These are phyloP conservation scores for Rhizophagus prolifer DNA, from an alignment of 192 early-diverging fungal species.

Conservation along the genomic window DNA sequence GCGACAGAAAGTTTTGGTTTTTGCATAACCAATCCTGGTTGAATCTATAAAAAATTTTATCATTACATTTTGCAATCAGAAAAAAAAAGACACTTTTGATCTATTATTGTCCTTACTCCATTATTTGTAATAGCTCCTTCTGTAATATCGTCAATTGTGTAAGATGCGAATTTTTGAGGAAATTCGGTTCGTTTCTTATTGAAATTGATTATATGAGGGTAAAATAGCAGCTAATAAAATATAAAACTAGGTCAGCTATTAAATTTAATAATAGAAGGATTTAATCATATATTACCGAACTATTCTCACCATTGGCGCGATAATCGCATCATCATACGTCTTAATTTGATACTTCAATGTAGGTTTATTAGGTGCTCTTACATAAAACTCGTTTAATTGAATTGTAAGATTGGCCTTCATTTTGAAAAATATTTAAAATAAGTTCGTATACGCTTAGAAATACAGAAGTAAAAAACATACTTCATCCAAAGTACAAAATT, in stretches of 20 bases:
- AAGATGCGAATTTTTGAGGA: conserved; percentile 10
- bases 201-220: conserved; percentile 43
- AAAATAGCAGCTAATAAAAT: conserved; percentile 41
- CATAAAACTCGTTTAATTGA: conserved; percentile 79
- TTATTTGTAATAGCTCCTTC: conserved; percentile 33
- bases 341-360: conserved; percentile 81
- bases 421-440: background rate
- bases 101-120: background rate
- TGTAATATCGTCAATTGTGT: conserved; percentile 34
- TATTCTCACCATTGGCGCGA: conserved; percentile 68
- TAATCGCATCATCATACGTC: conserved; percentile 81
- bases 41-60: background rate
- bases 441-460: background rate
- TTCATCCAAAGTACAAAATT: conserved; percentile 82
- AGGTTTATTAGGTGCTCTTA: conserved; percentile 65
- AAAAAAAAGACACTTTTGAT: background rate
- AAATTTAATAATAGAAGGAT: conserved; percentile 1
- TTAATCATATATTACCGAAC: background rate
- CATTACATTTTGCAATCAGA: background rate
- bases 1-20: conserved; percentile 12
- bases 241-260: background rate
- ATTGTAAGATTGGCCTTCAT: conserved; percentile 74
- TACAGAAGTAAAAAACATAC: conserved; percentile 21
- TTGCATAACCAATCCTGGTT: background rate
- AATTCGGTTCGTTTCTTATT: conserved; percentile 17